Evolutionary conservation across 2,329 filamentous ascomycete genomes (phyloP).

Genomic region (Sporothrix mexicana): DNA sequence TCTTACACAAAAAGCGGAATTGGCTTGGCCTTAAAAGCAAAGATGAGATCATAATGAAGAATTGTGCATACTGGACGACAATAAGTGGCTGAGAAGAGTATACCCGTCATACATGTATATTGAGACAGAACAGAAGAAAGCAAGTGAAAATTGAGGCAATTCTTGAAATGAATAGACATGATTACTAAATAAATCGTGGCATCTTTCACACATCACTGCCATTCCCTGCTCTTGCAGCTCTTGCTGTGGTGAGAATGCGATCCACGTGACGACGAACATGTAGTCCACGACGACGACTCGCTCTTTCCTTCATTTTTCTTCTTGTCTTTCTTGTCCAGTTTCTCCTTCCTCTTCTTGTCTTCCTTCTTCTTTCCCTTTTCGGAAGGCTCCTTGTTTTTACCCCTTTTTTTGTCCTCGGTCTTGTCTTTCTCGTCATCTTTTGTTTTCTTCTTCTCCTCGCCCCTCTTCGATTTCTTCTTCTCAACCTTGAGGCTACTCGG

Average conservation of each 20-base stretch:
- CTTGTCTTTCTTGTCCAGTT: neutral
- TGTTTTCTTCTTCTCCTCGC: neutral
- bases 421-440: neutral
- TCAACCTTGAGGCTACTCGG: constrained; percentile 9
- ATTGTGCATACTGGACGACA: neutral
- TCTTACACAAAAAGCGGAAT: neutral
- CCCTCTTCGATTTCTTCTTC: neutral
- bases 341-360: neutral
- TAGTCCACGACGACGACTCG: constrained; percentile 14
- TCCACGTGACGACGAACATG: constrained; percentile 20
- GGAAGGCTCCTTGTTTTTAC: neutral
- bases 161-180: neutral
- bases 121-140: neutral
- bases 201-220: neutral
- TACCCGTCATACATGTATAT: neutral
- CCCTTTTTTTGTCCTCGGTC: neutral
- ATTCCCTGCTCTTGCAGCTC: neutral
- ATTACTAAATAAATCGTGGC: neutral
- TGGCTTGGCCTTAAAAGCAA: constrained; percentile 2
- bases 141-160: too few relatives aligned
- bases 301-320: constrained; percentile 10
- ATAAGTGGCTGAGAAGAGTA: neutral
- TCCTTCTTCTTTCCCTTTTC: neutral
- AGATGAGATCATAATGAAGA: neutral
- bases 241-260: neutral